Base-by-base conservation (phyloP, 176 grass and related monocot species). In the Aegilops longissima region DNA sequence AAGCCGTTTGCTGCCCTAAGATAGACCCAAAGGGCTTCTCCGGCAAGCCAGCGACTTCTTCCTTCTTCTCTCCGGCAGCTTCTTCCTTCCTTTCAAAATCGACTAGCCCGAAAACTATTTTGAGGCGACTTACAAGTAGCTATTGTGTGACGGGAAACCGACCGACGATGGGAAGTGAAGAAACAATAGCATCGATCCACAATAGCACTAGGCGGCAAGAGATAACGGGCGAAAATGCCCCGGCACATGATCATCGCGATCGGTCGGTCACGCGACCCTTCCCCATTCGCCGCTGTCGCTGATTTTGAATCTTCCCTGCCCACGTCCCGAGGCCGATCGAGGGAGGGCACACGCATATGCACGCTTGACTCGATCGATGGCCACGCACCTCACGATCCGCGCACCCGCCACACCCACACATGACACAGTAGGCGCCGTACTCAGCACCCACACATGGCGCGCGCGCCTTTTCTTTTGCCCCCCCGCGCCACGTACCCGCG, bases 221-320 rank as follows among this genome's bases (percentile, higher is more conserved):
- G 18, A 71, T 16, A 14, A 51, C 47, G 49, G 20, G 11, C n/a
- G 39, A 73, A 73, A 24, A 25, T 23, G 39, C 23, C 13, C 23
- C 81, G 35, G 74, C 81, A 86, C 88, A 86, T 71, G 71, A 59
- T 61, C 70, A 2, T 52, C 64, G 71, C 63, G 71, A 86, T 90
- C 78, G 78, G 70, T 30, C 42, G 51, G 2, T 29, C 67, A 70
- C 69, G n/a, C 70, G 36, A 2, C 70, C 21, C 40, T 38, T 73
- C 70, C 62, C 16, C 61, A 70, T 47, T 21, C 27, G 62, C 51
- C 3, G 44, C 44, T 12, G 44, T 11, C 11, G 44, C 44, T 0
- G 44, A 3, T 12, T 12, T 12, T 45, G 88, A 36, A 61, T 35
- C 35, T 62, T 77, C 34, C 81, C 76, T 89, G 75, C 31, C 66